Conservation (phyloP, 495 filamentous ascomycete species). For the Lasiosphaeria ovina region DNA sequence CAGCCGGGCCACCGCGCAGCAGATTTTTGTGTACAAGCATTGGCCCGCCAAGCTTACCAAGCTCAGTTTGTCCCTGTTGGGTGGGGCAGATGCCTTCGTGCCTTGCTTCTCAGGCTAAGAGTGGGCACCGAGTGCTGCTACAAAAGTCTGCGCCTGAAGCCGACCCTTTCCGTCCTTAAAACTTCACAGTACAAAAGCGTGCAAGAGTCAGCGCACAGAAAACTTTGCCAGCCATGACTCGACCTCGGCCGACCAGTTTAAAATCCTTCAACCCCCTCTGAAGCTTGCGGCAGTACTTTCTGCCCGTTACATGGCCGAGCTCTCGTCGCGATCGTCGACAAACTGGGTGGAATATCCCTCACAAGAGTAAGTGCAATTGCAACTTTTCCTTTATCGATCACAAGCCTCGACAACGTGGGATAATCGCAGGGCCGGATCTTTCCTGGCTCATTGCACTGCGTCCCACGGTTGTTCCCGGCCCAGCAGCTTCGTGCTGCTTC, state of each 20-base stretch:
- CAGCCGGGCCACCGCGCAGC: too few species aligned
- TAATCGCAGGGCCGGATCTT: too few species aligned
- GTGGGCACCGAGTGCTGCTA: not conserved
- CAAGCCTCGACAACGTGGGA: too few species aligned
- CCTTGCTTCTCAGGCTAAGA: not conserved
- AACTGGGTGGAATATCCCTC: slow-evolving; percentile 24
- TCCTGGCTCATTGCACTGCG: too few species aligned
- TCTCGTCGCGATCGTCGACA: not conserved
- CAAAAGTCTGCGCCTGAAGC: slow-evolving; percentile 1
- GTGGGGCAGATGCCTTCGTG: not conserved
- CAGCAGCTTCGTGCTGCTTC: not conserved
- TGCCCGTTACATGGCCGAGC: slow-evolving; percentile 13
- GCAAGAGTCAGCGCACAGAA: not conserved
- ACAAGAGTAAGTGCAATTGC: slow-evolving; percentile 25
- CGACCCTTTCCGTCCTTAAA: slow-evolving; percentile 2
- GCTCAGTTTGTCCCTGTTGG: too few species aligned
- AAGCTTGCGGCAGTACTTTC: slow-evolving; percentile 5
- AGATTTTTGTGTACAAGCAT: too few species aligned
- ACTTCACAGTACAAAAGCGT: slow-evolving; percentile 2
- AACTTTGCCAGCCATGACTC: slow-evolving; percentile 6
- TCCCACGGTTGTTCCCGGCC: not conserved
- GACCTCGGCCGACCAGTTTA: slow-evolving; percentile 1
- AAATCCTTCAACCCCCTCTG: not conserved
- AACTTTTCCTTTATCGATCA: slow-evolving; percentile 3
- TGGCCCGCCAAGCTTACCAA: too few species aligned